These are phyloP conservation scores for Populus ilicifolia DNA, from an alignment of 345 rosid species.

Conservation along the genomic window DNA sequence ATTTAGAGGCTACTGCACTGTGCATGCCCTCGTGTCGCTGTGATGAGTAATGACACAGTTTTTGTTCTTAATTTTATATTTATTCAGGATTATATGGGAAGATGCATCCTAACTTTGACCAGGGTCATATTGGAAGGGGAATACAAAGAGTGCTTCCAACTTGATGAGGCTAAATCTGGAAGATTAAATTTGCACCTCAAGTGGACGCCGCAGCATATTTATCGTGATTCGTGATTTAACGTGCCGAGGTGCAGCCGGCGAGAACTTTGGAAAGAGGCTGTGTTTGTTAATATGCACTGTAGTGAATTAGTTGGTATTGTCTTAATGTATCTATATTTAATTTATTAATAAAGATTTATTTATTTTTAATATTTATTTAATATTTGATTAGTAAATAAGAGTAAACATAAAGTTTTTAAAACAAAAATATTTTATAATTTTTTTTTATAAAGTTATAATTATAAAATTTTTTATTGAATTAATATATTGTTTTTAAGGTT, in stretches of 20 bases:
- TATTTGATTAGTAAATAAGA: too few relatives aligned
- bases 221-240: constrained; percentile 54
- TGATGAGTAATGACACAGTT: neutral
- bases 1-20: neutral
- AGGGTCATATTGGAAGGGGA: constrained; percentile 88
- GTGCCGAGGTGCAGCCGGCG: neutral
- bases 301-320: too few relatives aligned
- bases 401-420: too few relatives aligned
- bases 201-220: constrained; percentile 90
- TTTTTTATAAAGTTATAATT: too few relatives aligned
- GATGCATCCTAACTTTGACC: constrained; percentile 93
- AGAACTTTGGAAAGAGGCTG: neutral
- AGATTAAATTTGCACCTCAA: constrained; percentile 63
- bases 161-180: constrained; percentile 75
- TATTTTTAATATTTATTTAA: too few relatives aligned
- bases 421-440: too few relatives aligned
- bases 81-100: constrained; percentile 84
- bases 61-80: neutral
- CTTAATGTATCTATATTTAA: too few relatives aligned
- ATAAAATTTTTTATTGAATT: too few relatives aligned
- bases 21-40: neutral
- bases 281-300: too few relatives aligned
- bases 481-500: too few relatives aligned
- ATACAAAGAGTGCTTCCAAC: constrained; percentile 52
- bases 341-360: too few relatives aligned